Conservation (phyloP, 495 filamentous ascomycete species). For the Penicillium bovifimosum region DNA sequence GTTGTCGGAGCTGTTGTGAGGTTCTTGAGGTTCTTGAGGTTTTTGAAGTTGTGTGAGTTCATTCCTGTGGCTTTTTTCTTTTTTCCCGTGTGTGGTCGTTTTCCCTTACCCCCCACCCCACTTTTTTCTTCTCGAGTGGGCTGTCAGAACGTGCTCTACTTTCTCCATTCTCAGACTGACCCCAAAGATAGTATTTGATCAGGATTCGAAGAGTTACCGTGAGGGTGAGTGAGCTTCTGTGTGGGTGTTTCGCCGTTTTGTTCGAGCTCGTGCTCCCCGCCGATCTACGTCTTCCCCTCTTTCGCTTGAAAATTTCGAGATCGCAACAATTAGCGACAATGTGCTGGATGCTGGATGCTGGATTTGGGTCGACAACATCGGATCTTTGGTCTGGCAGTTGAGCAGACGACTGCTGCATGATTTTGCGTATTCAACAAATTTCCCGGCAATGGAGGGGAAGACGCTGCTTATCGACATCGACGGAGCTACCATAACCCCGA, state of each 20-base stretch:
- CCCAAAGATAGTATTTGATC: slow-evolving; percentile 17
- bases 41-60: slow-evolving; percentile 26
- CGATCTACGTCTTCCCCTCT: slow-evolving; percentile 12
- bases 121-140: slow-evolving; percentile 28
- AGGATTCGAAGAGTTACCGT: slow-evolving; percentile 14
- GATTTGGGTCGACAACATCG: neutral
- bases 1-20: slow-evolving; percentile 6
- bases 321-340: neutral
- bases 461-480: slow-evolving; percentile 3
- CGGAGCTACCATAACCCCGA: slow-evolving; percentile 7
- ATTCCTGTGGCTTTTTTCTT: slow-evolving; percentile 3
- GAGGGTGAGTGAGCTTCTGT: slow-evolving; percentile 29
- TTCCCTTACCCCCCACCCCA: slow-evolving; percentile 11
- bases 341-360: neutral
- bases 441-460: slow-evolving; percentile 1
- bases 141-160: slow-evolving; percentile 24
- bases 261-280: slow-evolving; percentile 6
- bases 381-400: neutral
- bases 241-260: slow-evolving; percentile 1
- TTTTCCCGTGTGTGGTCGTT: slow-evolving; percentile 7
- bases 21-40: slow-evolving; percentile 17
- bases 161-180: slow-evolving; percentile 29
- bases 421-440: neutral
- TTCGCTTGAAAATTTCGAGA: slow-evolving; percentile 3
- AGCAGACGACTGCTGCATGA: neutral